A percentile compares a stretch with the other conserved stretches of the same genome.
Evolutionary conservation across 805 yeast genomes (phyloP).

Genomic region (Candida gorgasii): DNA sequence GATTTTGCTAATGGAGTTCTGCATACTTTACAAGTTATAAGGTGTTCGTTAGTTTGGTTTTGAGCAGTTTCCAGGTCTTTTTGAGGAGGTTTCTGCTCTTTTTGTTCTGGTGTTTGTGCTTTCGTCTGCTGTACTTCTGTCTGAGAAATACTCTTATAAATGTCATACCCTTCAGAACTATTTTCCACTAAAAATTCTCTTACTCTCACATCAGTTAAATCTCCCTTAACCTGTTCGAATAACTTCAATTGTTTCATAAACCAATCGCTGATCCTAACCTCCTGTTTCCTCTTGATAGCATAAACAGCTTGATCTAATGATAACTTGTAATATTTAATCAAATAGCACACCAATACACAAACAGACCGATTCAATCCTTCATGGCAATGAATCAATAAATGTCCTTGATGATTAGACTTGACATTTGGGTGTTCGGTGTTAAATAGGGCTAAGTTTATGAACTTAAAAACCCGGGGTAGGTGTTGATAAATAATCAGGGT

Average conservation of each 20-base stretch:
- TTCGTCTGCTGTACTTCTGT: conserved; percentile 1
- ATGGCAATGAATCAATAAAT: conserved; percentile 53
- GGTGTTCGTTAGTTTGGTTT: background rate
- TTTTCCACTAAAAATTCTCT: conserved; percentile 27
- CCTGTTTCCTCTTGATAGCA: conserved; percentile 68
- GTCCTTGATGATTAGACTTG: conserved; percentile 33
- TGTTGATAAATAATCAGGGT: conserved; percentile 63
- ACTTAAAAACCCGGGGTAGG: conserved; percentile 60
- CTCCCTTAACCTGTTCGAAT: conserved; percentile 45
- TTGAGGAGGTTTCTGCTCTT: background rate
- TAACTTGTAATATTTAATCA: conserved; percentile 57
- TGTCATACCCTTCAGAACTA: conserved; percentile 30
- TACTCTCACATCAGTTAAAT: conserved; percentile 25
- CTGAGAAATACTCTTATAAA: conserved; percentile 6
- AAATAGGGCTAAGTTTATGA: conserved; percentile 41
- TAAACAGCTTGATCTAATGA: conserved; percentile 62
- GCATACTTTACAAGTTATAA: conserved; percentile 67
- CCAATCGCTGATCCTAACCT: conserved; percentile 60
- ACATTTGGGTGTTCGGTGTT: conserved; percentile 35
- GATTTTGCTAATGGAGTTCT: conserved; percentile 68
- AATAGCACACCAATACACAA: conserved; percentile 45
- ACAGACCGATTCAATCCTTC: conserved; percentile 55
- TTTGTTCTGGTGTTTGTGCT: background rate
- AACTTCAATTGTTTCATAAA: conserved; percentile 72
- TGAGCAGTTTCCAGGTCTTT: background rate